Evolutionary conservation across 1,139 yeast genomes (phyloP), one percentile per base, ranked within the genome.

Genomic region (Yamadazyma trypodendri): DNA sequence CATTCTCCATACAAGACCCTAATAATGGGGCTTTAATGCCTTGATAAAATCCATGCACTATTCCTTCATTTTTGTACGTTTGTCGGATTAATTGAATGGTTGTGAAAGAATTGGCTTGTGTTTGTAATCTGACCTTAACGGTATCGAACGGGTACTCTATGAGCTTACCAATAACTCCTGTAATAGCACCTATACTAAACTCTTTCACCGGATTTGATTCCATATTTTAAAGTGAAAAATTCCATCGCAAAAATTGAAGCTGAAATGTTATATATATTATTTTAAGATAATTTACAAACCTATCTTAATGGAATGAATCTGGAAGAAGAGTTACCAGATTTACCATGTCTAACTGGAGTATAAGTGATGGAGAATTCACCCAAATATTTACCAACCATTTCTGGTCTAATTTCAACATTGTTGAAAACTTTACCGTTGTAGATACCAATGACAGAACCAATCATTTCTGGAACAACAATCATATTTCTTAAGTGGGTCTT

Each of bases 401-500:
- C 99, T 65, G 98, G 97, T 75, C 80, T 89, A 76, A 94, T 78
- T 76, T 94, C 99, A 73, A 92, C 97, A 65, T 85, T 87, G 95
- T 90, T 92, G 95, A 94, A 94, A 62, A 81, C 89, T 82, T 94
- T 94, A 80, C 99, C 99, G 83, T 94, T 94, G 96, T 94, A 92
- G 63, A 94, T 87, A 77, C 97, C 97, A 60, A 94, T 83, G 59
- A 90, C 95, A 50, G 97, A 88, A 68, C 98, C 98, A 65, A 94
- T 89, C 98, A 94, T 94, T 83, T 94, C 99, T 77, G 99, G 99
- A 59, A 92, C 95, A 65, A 94, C 74, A 70, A 94, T 76, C 96
- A 90, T 89, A 85, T 90, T 89, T 84, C 99, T 90, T 75, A 94
- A 86, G 78, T 94, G 99, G 59, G 99, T 94, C 86, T 90, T 94